These are phyloP conservation scores for Apostasia shenzhenica DNA, from an alignment of 106 monocot genomes.

Conservation along the genomic window DNA sequence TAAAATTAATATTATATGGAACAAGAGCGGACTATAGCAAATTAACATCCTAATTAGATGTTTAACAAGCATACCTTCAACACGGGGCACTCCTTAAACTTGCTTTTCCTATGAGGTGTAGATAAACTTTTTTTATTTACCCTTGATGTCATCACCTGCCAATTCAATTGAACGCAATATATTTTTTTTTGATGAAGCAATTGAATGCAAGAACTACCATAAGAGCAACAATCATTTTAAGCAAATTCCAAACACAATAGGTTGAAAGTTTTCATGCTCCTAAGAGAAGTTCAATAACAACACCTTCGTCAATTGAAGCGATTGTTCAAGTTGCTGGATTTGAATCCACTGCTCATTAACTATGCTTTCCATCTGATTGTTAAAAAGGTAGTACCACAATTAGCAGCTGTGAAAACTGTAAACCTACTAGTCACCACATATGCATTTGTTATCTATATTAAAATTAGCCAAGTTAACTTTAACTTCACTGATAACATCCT, in stretches of 20 bases:
- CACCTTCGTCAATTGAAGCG: constrained; percentile 76
- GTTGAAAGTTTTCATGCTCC: constrained; percentile 4
- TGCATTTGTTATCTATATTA: too few species aligned
- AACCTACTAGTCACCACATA: too few species aligned
- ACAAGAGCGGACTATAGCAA: too few species aligned
- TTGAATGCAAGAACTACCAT: constrained; percentile 4
- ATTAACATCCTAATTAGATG: too few species aligned
- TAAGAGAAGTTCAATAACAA: background rate
- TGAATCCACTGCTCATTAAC: constrained; percentile 93
- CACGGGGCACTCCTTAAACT: constrained; percentile 12
- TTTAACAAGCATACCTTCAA: constrained; percentile 32
- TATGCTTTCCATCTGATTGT: constrained; percentile 57
- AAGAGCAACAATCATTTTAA: background rate
- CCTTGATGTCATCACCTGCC: constrained; percentile 61
- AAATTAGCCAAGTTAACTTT: too few species aligned
- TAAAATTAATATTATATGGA: too few species aligned
- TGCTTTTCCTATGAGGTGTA: constrained; percentile 4
- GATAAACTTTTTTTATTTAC: constrained; percentile 26
- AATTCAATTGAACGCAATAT: constrained; percentile 2
- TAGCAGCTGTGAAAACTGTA: background rate
- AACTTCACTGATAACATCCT: too few species aligned
- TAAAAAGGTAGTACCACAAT: background rate
- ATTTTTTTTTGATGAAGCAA: background rate
- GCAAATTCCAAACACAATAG: background rate
- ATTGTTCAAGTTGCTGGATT: constrained; percentile 70